These are phyloP conservation scores for Carpinus viminea DNA, from an alignment of 306 rosid genomes.

Conservation along the genomic window DNA sequence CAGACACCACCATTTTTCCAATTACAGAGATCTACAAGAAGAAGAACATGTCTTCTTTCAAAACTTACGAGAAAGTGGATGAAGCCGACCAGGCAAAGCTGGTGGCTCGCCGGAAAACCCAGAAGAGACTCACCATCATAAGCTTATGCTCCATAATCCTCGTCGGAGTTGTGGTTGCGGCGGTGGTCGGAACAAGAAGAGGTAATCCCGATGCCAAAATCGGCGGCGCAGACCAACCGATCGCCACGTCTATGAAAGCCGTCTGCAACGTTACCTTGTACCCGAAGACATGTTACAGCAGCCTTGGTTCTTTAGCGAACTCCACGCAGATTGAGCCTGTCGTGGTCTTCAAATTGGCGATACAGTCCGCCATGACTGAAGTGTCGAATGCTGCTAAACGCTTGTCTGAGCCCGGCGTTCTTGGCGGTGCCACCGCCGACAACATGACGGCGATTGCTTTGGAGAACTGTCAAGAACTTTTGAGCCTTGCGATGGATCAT, in stretches of 20 bases:
- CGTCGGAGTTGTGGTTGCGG: slow-evolving; percentile 41
- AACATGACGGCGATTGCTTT: slow-evolving; percentile 39
- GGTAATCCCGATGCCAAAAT: not conserved
- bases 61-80: slow-evolving; percentile 53
- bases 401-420: slow-evolving; percentile 37
- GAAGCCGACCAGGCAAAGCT: slow-evolving; percentile 53
- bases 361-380: slow-evolving; percentile 48
- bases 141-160: slow-evolving; percentile 50
- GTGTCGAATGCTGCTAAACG: slow-evolving; percentile 35
- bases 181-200: slow-evolving; percentile 37
- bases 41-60: slow-evolving; percentile 39
- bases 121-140: slow-evolving; percentile 57
- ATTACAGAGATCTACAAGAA: too few species aligned
- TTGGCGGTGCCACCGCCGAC: slow-evolving; percentile 23
- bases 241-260: slow-evolving; percentile 55
- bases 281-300: slow-evolving; percentile 49
- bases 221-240: not conserved
- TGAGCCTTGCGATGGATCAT: slow-evolving; percentile 64
- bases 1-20: not conserved
- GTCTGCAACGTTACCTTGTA: slow-evolving; percentile 68
- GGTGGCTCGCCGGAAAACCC: slow-evolving; percentile 44
- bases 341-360: slow-evolving; percentile 46
- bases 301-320: slow-evolving; percentile 38
- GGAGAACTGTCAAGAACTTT: slow-evolving; percentile 50
- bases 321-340: slow-evolving; percentile 47